phyloP scores from a whole-genome alignment of 2,329 filamentous ascomycete species.

The Cercospora canescens region DNA sequence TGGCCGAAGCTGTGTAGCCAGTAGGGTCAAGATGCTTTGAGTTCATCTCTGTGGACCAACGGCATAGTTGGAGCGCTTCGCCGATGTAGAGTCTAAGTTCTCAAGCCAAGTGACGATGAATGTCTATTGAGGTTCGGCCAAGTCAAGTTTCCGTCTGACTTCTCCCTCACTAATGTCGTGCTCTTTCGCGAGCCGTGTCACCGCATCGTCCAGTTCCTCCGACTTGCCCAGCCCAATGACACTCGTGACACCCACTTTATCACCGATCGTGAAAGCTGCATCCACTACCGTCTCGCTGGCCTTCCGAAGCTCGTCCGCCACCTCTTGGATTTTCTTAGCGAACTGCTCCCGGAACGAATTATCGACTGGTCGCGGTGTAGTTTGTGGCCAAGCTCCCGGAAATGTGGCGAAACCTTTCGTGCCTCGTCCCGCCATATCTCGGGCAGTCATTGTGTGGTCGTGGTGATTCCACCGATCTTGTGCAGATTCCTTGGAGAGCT shows the following conservation, averaged over 20 bases:
- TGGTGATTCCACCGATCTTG: not conserved
- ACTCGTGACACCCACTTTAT: not conserved
- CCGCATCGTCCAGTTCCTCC: not conserved
- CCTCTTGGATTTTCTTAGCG: not conserved
- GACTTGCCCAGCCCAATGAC: not conserved
- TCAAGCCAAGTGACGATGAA: not conserved
- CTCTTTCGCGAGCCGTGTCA: not conserved
- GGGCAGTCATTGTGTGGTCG: constrained; percentile 1
- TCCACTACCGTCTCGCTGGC: not conserved
- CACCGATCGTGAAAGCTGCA: not conserved
- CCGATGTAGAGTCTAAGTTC: not conserved
- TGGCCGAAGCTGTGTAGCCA: not conserved
- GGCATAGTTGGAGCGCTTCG: not conserved
- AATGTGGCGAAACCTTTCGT: not conserved
- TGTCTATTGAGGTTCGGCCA: not conserved
- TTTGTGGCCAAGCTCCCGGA: not conserved
- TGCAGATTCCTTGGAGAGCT: not conserved
- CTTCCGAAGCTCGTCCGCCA: not conserved
- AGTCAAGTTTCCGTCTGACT: not conserved
- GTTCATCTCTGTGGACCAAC: not conserved
- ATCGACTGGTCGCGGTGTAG: not conserved
- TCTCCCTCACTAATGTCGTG: not conserved
- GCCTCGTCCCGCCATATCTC: not conserved
- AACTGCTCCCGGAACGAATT: not conserved
- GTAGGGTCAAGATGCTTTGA: not conserved